Conservation (phyloP, 768 basidiomycete genomes). For the Leccinum uliginosum region DNA sequence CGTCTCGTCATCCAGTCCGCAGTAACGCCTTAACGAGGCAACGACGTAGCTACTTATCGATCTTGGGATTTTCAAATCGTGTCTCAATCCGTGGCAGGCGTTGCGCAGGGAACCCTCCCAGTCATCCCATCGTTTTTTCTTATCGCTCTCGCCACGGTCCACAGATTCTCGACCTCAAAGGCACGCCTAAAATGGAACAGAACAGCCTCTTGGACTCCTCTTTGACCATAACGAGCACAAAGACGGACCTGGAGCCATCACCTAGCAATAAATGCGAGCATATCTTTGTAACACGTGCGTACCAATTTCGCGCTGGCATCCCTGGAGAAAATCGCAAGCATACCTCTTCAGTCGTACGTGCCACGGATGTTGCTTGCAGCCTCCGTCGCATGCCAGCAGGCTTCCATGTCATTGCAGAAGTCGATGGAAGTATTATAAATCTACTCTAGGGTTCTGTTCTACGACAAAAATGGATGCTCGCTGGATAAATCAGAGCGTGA, state of each 20-base stretch:
- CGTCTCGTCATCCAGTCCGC: background rate
- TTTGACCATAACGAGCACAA: constrained; percentile 88
- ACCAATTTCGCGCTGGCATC: no score
- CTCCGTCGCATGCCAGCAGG: no score
- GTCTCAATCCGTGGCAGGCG: constrained; percentile 37
- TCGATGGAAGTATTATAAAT: no score
- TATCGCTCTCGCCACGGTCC: background rate
- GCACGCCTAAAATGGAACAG: constrained; percentile 81
- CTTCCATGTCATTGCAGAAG: no score
- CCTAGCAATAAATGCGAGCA: no score
- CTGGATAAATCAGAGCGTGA: no score
- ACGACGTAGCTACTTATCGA: constrained; percentile 75
- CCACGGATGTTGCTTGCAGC: no score
- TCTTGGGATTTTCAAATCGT: constrained; percentile 80
- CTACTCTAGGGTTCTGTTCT: no score
- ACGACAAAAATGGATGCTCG: no score
- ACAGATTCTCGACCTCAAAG: constrained; percentile 92
- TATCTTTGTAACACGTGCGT: no score
- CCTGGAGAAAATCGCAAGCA: no score
- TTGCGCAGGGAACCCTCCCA: background rate
- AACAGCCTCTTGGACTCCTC: constrained; percentile 90
- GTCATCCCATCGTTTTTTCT: background rate
- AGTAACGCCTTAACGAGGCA: constrained; percentile 7
- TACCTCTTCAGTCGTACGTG: no score
- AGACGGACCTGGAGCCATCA: constrained; percentile 80